A percentile compares a stretch with the other conserved stretches of the same genome.
Conservation (phyloP, 495 filamentous ascomycete genomes). For the Staphylotrichum longicolle region DNA sequence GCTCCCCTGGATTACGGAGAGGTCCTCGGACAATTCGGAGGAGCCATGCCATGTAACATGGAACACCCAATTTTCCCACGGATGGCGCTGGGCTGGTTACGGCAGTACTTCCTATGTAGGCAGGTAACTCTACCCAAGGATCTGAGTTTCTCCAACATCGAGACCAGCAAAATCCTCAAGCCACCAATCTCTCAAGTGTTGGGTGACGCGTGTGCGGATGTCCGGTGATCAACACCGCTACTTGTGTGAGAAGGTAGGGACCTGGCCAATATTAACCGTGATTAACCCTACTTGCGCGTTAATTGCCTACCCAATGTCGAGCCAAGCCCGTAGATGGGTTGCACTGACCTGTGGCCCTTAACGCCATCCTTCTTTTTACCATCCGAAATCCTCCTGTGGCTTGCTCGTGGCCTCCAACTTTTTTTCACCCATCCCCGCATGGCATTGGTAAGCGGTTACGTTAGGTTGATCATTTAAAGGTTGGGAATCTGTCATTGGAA, state of each 20-base stretch:
- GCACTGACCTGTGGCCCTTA: not conserved
- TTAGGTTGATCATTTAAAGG: conserved; percentile 1
- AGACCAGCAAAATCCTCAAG: no score
- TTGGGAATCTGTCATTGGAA: conserved; percentile 7
- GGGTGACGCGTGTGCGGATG: not conserved
- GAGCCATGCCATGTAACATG: not conserved
- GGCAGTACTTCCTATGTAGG: not conserved
- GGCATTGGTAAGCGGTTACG: conserved; percentile 10
- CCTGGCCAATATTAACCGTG: conserved; percentile 1
- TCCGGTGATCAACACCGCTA: not conserved
- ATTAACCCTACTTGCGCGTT: conserved; percentile 11
- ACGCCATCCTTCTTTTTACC: not conserved
- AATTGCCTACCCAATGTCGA: conserved; percentile 3
- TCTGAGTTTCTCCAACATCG: no score
- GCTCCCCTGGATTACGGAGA: not conserved
- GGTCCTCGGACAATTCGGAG: not conserved
- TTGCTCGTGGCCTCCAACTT: not conserved
- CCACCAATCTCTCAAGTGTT: no score
- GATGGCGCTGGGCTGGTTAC: not conserved
- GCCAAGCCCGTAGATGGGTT: not conserved
- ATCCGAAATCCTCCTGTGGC: not conserved
- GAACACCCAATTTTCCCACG: not conserved
- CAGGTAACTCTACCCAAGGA: not conserved
- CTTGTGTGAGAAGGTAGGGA: not conserved
- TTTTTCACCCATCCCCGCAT: not conserved